Evolutionary conservation across 768 basidiomycete genomes (phyloP).

Genomic region (Megacollybia marginata): DNA sequence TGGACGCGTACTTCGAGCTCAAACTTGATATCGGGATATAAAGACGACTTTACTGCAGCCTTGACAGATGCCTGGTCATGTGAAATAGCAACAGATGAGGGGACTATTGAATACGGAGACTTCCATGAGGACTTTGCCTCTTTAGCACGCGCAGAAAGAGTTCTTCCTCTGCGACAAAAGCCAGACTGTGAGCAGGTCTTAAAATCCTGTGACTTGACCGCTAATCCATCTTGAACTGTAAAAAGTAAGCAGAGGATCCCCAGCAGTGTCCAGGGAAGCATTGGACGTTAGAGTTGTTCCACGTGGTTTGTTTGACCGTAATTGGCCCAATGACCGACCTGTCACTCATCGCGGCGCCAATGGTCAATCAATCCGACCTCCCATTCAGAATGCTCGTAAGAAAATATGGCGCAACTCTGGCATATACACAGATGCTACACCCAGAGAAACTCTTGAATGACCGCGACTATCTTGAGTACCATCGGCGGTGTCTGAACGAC

Average conservation of each 20-base stretch:
- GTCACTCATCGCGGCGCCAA: constrained; percentile 55
- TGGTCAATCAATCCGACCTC: constrained; percentile 76
- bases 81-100: constrained; percentile 43
- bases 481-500: constrained; percentile 46
- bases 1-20: constrained; percentile 78
- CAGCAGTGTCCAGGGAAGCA: background rate
- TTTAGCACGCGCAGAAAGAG: constrained; percentile 66
- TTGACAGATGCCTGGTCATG: constrained; percentile 55
- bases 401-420: constrained; percentile 55
- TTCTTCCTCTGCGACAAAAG: constrained; percentile 90
- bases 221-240: constrained; percentile 15
- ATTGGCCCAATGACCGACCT: constrained; percentile 9
- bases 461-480: constrained; percentile 55
- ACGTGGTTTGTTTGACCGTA: no score
- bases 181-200: constrained; percentile 92
- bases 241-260: background rate
- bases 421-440: constrained; percentile 75
- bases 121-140: constrained; percentile 55
- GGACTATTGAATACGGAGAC: constrained; percentile 81
- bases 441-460: constrained; percentile 57
- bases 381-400: constrained; percentile 62
- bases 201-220: constrained; percentile 81
- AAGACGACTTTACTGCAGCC: constrained; percentile 67
- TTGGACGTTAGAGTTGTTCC: background rate
- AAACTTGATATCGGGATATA: constrained; percentile 84